phyloP scores from a whole-genome alignment of 139 green algal species.

The Chlamydomonas applanata region DNA sequence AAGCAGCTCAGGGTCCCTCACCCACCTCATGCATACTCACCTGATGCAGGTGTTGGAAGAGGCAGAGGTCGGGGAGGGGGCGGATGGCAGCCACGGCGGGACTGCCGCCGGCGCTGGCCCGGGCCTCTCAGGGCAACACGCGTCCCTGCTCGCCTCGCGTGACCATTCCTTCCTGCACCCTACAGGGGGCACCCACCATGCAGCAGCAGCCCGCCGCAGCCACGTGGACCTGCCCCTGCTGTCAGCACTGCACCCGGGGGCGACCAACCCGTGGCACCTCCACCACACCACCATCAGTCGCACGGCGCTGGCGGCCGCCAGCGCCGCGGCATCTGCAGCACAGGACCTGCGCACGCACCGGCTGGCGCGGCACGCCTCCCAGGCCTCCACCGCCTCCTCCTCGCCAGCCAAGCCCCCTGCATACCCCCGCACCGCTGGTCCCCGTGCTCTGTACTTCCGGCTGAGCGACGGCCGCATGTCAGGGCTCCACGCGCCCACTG shows the following conservation, averaged over 20 bases:
- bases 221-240: not conserved
- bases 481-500: not conserved
- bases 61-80: too few relatives aligned
- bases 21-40: too few relatives aligned
- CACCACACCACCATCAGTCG: not conserved
- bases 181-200: too few relatives aligned
- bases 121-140: too few relatives aligned
- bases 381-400: not conserved
- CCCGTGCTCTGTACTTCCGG: conserved; percentile 2
- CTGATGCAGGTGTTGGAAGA: too few relatives aligned
- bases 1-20: too few relatives aligned
- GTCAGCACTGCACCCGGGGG: not conserved
- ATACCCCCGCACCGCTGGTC: not conserved
- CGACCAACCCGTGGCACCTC: not conserved
- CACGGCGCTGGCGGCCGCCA: not conserved
- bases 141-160: too few relatives aligned
- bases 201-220: too few relatives aligned
- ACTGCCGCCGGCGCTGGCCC: too few relatives aligned
- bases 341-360: too few relatives aligned
- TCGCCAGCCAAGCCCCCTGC: not conserved
- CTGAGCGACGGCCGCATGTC: not conserved
- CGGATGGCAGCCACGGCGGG: too few relatives aligned
- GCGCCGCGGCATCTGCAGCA: not conserved
- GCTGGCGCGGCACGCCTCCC: not conserved
- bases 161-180: too few relatives aligned